Evolutionary conservation across 192 early-diverging fungal genomes (phyloP).

Genomic region (Ambispora gerdemannii): DNA sequence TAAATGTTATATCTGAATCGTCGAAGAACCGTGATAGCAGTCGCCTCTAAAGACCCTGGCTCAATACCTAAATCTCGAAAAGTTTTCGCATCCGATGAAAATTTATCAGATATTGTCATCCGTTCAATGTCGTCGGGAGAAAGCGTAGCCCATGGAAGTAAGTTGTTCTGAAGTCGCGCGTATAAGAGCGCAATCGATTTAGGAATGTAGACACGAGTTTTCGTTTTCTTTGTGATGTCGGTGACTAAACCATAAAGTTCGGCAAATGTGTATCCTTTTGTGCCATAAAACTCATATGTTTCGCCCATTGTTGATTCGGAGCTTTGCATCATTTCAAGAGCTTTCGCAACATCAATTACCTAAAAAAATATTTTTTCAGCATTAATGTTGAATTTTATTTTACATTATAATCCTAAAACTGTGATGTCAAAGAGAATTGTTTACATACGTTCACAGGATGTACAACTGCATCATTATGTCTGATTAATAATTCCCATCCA

Average conservation of each 20-base stretch:
- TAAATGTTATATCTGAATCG: slow-evolving; percentile 72
- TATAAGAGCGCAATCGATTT: slow-evolving; percentile 66
- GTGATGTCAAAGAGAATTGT: slow-evolving; percentile 17
- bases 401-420: background rate
- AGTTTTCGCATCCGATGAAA: slow-evolving; percentile 67
- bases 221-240: slow-evolving; percentile 52
- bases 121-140: slow-evolving; percentile 85
- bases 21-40: slow-evolving; percentile 77
- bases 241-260: slow-evolving; percentile 71
- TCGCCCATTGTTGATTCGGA: slow-evolving; percentile 75
- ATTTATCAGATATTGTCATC: slow-evolving; percentile 70
- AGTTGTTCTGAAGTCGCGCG: slow-evolving; percentile 60
- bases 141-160: slow-evolving; percentile 72
- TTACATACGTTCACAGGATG: slow-evolving; percentile 65
- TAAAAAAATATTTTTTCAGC: slow-evolving; percentile 31
- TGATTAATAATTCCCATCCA: slow-evolving; percentile 60
- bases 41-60: slow-evolving; percentile 76
- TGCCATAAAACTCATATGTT: slow-evolving; percentile 80
- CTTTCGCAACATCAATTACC: slow-evolving; percentile 83
- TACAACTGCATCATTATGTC: slow-evolving; percentile 63
- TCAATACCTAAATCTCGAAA: slow-evolving; percentile 85
- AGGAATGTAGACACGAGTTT: slow-evolving; percentile 57
- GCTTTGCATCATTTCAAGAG: slow-evolving; percentile 69
- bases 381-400: background rate
- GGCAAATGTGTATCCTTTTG: slow-evolving; percentile 69